Base-by-base conservation (phyloP, 2,329 filamentous ascomycete species). In the Clonostachys rhizophaga region DNA sequence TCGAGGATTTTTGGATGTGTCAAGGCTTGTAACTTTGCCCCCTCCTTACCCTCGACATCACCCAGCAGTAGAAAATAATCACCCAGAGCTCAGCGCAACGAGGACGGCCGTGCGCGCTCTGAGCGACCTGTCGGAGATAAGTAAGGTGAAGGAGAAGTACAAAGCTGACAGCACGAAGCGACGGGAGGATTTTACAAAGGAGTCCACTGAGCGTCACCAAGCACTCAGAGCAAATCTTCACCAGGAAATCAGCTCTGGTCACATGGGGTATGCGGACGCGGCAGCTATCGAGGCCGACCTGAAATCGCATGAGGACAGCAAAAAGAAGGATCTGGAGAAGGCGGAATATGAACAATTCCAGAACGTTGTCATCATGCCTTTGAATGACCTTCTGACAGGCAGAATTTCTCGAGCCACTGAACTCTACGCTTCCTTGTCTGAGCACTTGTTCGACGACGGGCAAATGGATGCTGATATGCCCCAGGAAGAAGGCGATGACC, bases 41-140 rank as follows among this genome's bases (percentile, higher is more conserved):
- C 94, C 94, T 2, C 89, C 94, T 3, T 97, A 95, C 63, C 94
- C 94, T 2, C 85, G 92, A 8, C 92, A 97, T 59, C 87, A 97
- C 57, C 94, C 94, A 9, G 94, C 94, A 1, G 89, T 97, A 14
- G 96, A 95, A 64, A 99, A 97, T 60, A 95, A 83, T 55, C 94
- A 99, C 60, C 94, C 94, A 0, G 87, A 95, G 53, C 77, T 99
- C n/a, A 79, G 86, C 0, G 77, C 83, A 2, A 91, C 89, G 42
- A 84, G 94, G 44, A 83, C 76, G 4, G 78, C 83, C 0, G 87
- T 96, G 17, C 82, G 91, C 13, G 75, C 78, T 2, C 69, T 96
- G 39, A 87, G 84, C 45, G 84, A 94, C 55, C 69, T 96, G 44
- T 75, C 78, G 14, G 88, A 94, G 58, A 70, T 92, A 6, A 79